Percentiles rank a stretch among this genome's conserved stretches.
Evolutionary conservation across 768 basidiomycete genomes (phyloP).

Genomic region (Tylopilus subfusipes): DNA sequence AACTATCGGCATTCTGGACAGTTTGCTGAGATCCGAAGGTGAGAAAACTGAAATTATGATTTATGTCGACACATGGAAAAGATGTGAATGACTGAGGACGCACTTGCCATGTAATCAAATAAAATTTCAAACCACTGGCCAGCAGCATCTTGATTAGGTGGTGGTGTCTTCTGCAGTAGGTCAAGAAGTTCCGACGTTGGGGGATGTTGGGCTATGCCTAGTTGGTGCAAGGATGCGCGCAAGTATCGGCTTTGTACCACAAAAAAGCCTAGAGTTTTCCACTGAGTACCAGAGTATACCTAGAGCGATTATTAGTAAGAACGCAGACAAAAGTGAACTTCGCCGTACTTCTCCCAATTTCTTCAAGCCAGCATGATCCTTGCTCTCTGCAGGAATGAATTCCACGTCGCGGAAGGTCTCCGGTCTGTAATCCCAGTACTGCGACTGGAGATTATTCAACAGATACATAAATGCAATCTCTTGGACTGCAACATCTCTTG

Average conservation of each 20-base stretch:
- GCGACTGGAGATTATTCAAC: slow-evolving; percentile 57
- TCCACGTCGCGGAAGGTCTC: slow-evolving; percentile 49
- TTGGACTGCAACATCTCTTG: slow-evolving; percentile 43
- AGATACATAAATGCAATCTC: slow-evolving; percentile 70
- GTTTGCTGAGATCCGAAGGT: slow-evolving; percentile 42
- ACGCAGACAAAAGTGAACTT: background rate
- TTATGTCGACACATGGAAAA: background rate
- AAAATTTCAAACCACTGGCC: slow-evolving; percentile 60
- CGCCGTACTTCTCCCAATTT: slow-evolving; percentile 55
- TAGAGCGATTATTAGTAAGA: slow-evolving; percentile 23
- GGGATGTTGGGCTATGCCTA: slow-evolving; percentile 66
- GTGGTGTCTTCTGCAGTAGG: slow-evolving; percentile 52
- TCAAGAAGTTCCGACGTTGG: slow-evolving; percentile 51
- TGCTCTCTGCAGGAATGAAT: slow-evolving; percentile 71
- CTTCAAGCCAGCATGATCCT: slow-evolving; percentile 47
- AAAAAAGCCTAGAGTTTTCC: slow-evolving; percentile 66
- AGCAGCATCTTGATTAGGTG: slow-evolving; percentile 48
- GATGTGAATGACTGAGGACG: slow-evolving; percentile 11
- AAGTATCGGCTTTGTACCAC: slow-evolving; percentile 51
- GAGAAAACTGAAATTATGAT: slow-evolving; percentile 45
- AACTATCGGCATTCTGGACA: slow-evolving; percentile 60
- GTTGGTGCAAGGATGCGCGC: slow-evolving; percentile 48
- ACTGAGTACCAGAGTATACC: slow-evolving; percentile 65
- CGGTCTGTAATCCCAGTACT: slow-evolving; percentile 55
- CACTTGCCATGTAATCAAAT: slow-evolving; percentile 55